Evolutionary conservation across 208 protist genomes (phyloP).

Genomic region (Sergeia podlipaevii): DNA sequence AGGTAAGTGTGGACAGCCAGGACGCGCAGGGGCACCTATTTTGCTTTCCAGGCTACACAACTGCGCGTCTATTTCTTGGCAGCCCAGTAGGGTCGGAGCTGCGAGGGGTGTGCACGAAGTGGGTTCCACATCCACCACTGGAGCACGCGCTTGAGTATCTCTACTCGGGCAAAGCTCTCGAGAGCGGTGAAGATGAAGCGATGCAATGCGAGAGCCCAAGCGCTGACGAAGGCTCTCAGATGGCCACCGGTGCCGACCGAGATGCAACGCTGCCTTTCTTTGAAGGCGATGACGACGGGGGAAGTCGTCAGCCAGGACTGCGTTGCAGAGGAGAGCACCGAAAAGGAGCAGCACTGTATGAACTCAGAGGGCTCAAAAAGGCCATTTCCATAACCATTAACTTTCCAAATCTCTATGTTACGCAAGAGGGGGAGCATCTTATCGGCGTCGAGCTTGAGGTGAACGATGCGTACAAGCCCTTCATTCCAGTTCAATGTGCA

Average conservation of each 20-base stretch:
- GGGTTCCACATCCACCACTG: constrained; percentile 16
- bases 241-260: too few relatives aligned
- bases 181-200: too few relatives aligned
- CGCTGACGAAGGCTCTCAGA: too few relatives aligned
- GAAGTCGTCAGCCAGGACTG: too few relatives aligned
- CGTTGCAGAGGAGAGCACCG: too few relatives aligned
- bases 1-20: background rate
- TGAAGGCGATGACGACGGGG: too few relatives aligned
- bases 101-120: constrained; percentile 17
- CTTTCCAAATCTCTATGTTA: constrained; percentile 41
- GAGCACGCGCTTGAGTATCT: too few relatives aligned
- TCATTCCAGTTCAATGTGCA: constrained; percentile 49
- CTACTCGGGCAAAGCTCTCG: too few relatives aligned
- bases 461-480: constrained; percentile 34
- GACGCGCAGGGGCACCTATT: background rate
- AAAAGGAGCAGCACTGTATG: background rate
- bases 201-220: too few relatives aligned
- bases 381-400: background rate
- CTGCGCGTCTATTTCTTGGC: constrained; percentile 32
- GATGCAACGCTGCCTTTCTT: too few relatives aligned
- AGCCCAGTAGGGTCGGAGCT: constrained; percentile 39
- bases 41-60: constrained; percentile 40
- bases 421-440: constrained; percentile 54
- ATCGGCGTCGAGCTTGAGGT: constrained; percentile 53
- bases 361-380: background rate